phyloP scores from a whole-genome alignment of 2,329 filamentous ascomycete species.

The Penicillium brevicompactum region DNA sequence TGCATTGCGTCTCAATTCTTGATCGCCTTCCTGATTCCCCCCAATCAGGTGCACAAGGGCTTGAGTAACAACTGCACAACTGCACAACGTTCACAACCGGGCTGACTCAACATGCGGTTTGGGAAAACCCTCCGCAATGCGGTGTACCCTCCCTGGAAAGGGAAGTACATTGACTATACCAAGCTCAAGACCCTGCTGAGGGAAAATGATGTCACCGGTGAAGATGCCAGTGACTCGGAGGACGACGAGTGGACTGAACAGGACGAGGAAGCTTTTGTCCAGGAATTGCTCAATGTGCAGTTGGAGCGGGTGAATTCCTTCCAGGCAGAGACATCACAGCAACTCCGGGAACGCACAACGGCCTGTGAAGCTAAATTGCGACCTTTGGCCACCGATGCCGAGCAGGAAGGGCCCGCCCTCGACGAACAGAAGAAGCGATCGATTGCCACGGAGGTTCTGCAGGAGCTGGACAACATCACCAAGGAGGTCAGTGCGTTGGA shows the following conservation, averaged over 20 bases:
- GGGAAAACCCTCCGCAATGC: conserved; percentile 81
- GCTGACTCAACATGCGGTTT: conserved; percentile 74
- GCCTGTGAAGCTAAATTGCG: conserved; percentile 68
- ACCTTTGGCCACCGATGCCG: conserved; percentile 50
- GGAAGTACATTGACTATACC: conserved; percentile 91
- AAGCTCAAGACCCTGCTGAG: conserved; percentile 89
- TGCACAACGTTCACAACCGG: conserved; percentile 15
- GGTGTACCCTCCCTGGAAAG: conserved; percentile 84
- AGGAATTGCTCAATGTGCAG: conserved; percentile 92
- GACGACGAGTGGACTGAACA: conserved; percentile 80
- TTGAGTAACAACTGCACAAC: conserved; percentile 16
- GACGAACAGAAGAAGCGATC: conserved; percentile 48
- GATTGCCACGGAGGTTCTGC: conserved; percentile 70
- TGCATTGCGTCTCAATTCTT: background rate
- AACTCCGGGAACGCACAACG: conserved; percentile 78
- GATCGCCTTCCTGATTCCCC: background rate
- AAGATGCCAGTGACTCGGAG: conserved; percentile 54
- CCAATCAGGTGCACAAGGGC: conserved; percentile 4
- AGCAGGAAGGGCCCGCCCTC: conserved; percentile 35
- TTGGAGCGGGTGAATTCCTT: conserved; percentile 93
- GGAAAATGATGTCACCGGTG: conserved; percentile 64
- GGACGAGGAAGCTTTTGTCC: conserved; percentile 90
- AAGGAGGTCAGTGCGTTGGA: conserved; percentile 91
- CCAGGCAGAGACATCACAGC: conserved; percentile 78
- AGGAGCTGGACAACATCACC: conserved; percentile 82